A percentile compares a stretch with the other conserved stretches of the same genome.
Evolutionary conservation across 2,329 filamentous ascomycete genomes (phyloP).

Genomic region (Venturia nashicola): DNA sequence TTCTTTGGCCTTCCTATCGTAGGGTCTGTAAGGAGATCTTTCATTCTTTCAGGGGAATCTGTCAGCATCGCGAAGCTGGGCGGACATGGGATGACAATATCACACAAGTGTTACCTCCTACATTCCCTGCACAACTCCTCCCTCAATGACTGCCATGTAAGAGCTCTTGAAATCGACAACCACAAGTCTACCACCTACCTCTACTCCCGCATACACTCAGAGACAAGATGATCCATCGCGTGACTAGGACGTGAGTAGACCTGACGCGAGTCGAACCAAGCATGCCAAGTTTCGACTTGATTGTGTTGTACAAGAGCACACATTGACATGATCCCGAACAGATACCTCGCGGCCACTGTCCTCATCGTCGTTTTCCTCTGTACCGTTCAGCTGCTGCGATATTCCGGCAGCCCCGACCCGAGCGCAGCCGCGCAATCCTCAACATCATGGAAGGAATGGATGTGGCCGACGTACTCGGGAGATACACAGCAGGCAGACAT

Average conservation of each 20-base stretch:
- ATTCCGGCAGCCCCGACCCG: background rate
- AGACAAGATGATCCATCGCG: background rate
- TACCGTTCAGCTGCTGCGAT: constrained; percentile 10
- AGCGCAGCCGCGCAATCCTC: background rate
- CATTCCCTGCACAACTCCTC: background rate
- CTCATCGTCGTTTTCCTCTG: constrained; percentile 9
- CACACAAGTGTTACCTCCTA: background rate
- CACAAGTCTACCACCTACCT: background rate
- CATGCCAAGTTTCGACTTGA: background rate
- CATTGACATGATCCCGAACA: background rate
- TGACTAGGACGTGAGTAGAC: background rate
- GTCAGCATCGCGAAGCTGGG: background rate
- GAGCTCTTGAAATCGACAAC: background rate
- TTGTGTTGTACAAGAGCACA: background rate
- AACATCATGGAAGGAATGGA: constrained; percentile 7
- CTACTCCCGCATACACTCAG: background rate
- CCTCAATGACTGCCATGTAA: background rate
- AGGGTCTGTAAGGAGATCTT: background rate
- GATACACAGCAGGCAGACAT: too few species aligned
- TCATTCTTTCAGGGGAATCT: background rate
- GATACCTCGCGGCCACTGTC: constrained; percentile 4
- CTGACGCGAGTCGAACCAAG: background rate
- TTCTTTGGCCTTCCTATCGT: background rate
- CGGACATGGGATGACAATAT: background rate
- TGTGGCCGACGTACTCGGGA: constrained; percentile 4